Percentiles rank a stretch among this genome's conserved stretches.
Conservation (phyloP, 1,284 basidiomycete genomes). For the Irpex sp. region DNA sequence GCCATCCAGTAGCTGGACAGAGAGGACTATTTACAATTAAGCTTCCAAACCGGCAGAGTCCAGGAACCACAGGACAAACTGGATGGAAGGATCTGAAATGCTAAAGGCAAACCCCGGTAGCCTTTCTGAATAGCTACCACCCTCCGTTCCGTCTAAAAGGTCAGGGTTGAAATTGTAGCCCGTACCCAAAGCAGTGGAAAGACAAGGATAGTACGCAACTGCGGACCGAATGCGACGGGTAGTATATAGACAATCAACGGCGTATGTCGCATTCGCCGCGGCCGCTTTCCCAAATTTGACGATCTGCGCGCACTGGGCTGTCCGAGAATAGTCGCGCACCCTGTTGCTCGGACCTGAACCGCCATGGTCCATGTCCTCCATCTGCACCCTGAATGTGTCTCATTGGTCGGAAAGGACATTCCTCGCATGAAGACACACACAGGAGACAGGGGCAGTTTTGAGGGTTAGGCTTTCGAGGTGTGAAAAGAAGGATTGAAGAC, state of each 20-base stretch:
- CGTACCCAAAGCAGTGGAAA: not conserved
- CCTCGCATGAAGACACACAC: conserved; percentile 1
- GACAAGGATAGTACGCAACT: not conserved
- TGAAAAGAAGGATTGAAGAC: not conserved
- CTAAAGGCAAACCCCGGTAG: not conserved
- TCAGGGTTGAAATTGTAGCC: not conserved
- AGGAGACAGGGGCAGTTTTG: not conserved
- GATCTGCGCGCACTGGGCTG: not conserved
- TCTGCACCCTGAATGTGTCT: conserved; percentile 7
- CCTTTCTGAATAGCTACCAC: not conserved
- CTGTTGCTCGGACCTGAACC: not conserved
- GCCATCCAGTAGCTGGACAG: not conserved
- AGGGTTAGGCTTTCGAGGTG: conserved; percentile 2
- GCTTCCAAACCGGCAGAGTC: not conserved
- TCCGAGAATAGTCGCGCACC: not conserved
- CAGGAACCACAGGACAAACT: not conserved
- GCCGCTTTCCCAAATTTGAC: not conserved
- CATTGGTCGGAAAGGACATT: conserved; percentile 4
- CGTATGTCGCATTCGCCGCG: not conserved
- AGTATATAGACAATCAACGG: not conserved
- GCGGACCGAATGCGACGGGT: not conserved
- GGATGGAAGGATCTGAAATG: not conserved
- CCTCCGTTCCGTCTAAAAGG: not conserved
- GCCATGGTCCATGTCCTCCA: not conserved
- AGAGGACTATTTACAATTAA: not conserved